Conservation (phyloP, 2,329 filamentous ascomycete species). For the Acephala macrosclerotiorum region DNA sequence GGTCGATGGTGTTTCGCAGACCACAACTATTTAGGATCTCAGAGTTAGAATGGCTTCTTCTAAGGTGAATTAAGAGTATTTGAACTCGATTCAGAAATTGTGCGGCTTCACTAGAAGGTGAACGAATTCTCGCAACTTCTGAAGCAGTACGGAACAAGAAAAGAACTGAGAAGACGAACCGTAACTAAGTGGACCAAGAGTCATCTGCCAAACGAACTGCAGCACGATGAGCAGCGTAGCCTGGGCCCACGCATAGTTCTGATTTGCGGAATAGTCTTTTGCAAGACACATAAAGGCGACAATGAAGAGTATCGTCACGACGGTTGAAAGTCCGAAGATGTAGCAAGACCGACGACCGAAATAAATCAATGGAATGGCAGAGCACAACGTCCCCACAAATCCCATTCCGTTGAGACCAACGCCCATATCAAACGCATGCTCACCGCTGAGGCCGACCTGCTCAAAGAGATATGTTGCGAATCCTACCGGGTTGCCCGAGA, state of each 20-base stretch:
- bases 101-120: no score
- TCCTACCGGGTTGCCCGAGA: constrained; percentile 65
- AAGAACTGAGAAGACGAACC: constrained; percentile 30
- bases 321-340: constrained; percentile 50
- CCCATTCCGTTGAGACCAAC: constrained; percentile 56
- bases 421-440: constrained; percentile 59
- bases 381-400: constrained; percentile 57
- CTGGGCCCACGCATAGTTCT: constrained; percentile 52
- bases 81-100: no score
- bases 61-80: no score
- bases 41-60: not conserved
- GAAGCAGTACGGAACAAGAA: constrained; percentile 1
- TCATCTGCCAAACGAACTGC: constrained; percentile 51
- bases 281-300: constrained; percentile 55
- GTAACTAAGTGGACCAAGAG: constrained; percentile 52
- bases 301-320: constrained; percentile 50
- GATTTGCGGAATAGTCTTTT: constrained; percentile 48
- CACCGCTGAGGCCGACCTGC: constrained; percentile 57
- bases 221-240: constrained; percentile 50
- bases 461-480: constrained; percentile 67
- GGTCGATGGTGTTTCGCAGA: constrained; percentile 50
- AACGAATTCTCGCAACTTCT: not conserved
- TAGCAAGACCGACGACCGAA: constrained; percentile 59
- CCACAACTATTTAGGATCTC: constrained; percentile 31
- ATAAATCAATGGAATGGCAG: constrained; percentile 55